Evolutionary conservation across 2,329 filamentous ascomycete species (phyloP), one percentile per base, ranked within the genome.

Genomic region (Colletotrichum sp.): DNA sequence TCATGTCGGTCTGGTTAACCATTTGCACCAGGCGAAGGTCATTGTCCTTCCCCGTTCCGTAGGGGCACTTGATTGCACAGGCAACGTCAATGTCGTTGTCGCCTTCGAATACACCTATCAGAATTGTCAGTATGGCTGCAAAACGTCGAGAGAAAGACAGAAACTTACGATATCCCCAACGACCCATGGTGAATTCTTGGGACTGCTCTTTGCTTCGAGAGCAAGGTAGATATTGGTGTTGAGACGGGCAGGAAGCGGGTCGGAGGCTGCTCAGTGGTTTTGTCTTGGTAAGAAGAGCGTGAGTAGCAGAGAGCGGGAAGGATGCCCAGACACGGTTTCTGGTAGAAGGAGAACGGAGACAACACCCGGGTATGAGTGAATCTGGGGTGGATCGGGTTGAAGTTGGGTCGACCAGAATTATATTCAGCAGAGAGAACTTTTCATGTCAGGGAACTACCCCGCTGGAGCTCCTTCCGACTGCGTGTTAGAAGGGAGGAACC

Each of bases 1-100:
- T 5, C 55, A 68, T 34, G 25, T 74, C 70, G 19, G 55, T 25
- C 5, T 75, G 32, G 11, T 68, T 13, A 6, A 73, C 8, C 61
- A 74, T 19, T 6, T 6, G 15, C 3, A 30, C 16, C 7, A 69
- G n/a, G 12, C 7, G 5, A 15, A 75, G 7, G 2, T 36, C 16
- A 15, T 52, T 15, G 13, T 6, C 8, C 22, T 25, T 57, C 9
- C 8, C 22, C 15, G 55, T 9, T 57, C 55, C 13, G 11, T 6
- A 28, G 63, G 27, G 22, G 25, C 9, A 9, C 22, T 5, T 9
- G 55, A 72, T 30, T 5, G 34, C 55, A 27, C 27, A 60, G 22
- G 19, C 52, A 5, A 73, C 6, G 16, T 68, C 63, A n/a, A 59
- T 15, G 22, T 73, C 63, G 7, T 8, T 5, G 7, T 74, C 64